phyloP scores from a whole-genome alignment of 1,139 yeast species.

The Pichia sp. region DNA sequence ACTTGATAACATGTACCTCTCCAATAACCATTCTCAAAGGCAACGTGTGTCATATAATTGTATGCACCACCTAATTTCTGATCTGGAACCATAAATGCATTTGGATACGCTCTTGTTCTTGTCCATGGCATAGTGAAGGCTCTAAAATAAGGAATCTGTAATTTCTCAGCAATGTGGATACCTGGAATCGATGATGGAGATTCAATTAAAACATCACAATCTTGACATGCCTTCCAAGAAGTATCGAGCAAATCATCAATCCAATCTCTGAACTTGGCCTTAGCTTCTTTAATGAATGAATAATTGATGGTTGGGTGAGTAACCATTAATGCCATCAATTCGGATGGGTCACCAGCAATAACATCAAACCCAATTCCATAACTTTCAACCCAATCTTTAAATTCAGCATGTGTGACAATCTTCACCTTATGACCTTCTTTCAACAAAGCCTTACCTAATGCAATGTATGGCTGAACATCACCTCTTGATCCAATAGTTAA shows the following conservation, averaged over 20 bases:
- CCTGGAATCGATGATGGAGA: slow-evolving; percentile 98
- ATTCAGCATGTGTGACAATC: slow-evolving; percentile 85
- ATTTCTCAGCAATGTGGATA: slow-evolving; percentile 89
- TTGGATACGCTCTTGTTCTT: slow-evolving; percentile 91
- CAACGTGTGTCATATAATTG: slow-evolving; percentile 86
- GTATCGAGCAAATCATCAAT: slow-evolving; percentile 65
- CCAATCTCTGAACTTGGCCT: slow-evolving; percentile 76
- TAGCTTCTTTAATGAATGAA: slow-evolving; percentile 80
- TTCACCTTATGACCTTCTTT: slow-evolving; percentile 81
- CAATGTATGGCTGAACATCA: slow-evolving; percentile 94
- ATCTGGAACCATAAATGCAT: slow-evolving; percentile 94
- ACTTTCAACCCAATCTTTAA: slow-evolving; percentile 65
- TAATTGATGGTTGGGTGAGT: slow-evolving; percentile 87
- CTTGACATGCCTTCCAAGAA: slow-evolving; percentile 84
- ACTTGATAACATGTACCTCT: slow-evolving; percentile 89
- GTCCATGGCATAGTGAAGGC: slow-evolving; percentile 99
- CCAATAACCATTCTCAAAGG: slow-evolving; percentile 94
- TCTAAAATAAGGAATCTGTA: slow-evolving; percentile 84
- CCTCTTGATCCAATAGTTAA: slow-evolving; percentile 94
- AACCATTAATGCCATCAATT: slow-evolving; percentile 89
- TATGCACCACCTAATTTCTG: slow-evolving; percentile 91
- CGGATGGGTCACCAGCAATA: slow-evolving; percentile 93
- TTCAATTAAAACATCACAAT: slow-evolving; percentile 79
- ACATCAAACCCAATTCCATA: slow-evolving; percentile 69
- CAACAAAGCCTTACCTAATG: slow-evolving; percentile 75